Evolutionary conservation across 2,329 filamentous ascomycete species (phyloP), one percentile per base, ranked within the genome.

Genomic region (Plenodomus lindquistii): DNA sequence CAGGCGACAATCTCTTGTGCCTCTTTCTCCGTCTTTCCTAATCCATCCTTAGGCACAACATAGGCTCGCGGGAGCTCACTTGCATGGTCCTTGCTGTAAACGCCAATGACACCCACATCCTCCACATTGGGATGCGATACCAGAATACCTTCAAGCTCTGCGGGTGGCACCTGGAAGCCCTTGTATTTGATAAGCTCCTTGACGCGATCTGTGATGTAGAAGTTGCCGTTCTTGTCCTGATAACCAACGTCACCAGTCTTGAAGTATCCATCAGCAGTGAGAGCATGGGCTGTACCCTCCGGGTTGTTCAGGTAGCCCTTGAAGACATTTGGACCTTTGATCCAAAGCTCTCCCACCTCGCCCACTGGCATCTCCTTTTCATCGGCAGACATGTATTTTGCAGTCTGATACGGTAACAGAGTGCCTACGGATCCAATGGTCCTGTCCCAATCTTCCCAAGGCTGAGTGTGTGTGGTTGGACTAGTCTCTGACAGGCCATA

Each of bases 401-500:
- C 88, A 54, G 86, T 83, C 75, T 92, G 85, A 65, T 92, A 94
- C 0, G 91, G 86, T 17, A 92, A 71, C 35, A 97, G 76, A 37
- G 81, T 83, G 11, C 93, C 92, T 0, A 93, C 89, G 0, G 87
- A 87, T 17, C 91, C 92, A 59, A 92, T 85, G 39, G 82, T 84
- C 41, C 80, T 84, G 53, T 84, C 77, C 90, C 91, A 97, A 58
- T 90, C 86, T 29, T 84, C 82, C 78, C 89, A 86, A 7, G 80
- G 76, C 72, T 91, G 89, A 9, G 84, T 83, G 60, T 91, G 86
- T 0, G 89, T 89, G 1, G 85, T 87, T 0, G 92, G 91, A 20
- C 86, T 86, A 13, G 91, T 95, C 76, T 97, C 93, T 4, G 86
- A 91, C 4, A 97, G 80, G 0, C 93, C 93, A 66, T 96, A 97